Evolutionary conservation across 2,329 filamentous ascomycete species (phyloP), one percentile per base, ranked within the genome.

Genomic region (Colletotrichum sp.): DNA sequence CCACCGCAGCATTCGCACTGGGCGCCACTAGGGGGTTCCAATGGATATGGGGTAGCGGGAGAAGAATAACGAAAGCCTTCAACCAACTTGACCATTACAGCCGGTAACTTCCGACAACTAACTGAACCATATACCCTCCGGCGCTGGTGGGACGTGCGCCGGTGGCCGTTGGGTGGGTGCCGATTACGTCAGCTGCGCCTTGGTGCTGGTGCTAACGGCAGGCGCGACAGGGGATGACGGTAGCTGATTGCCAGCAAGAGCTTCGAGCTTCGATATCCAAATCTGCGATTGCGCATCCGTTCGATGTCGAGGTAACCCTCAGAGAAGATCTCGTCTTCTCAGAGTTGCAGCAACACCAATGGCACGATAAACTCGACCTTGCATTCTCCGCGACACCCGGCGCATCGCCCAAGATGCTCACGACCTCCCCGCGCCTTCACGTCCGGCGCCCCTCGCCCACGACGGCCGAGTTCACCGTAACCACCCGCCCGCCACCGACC

Each of bases 401-500:
- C 57, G 22, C 55, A 66, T 55, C 30, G 16, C 15, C 55, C 76
- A 82, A 79, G 67, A 95, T 95, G 93, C 89, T 94, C 78, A 90
- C 90, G 57, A 91, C 89, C 25, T 81, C 87, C 1, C 91, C 92
- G 12, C 90, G 90, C 79, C 91, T 95, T 67, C 89, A 88, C 80
- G 90, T 90, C 77, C 90, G 92, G 78, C 91, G 92, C 27, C 94
- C 95, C 66, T 96, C 97, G 29, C 93, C 95, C 63, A 98, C 96
- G 4, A 98, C 97, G n/a, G 93, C 95, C 83, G 94, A 95, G 79
- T 99, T 96, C 89, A 98, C 94, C 34, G 95, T 98, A 72, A 97
- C 96, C 44, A 98, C 96, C 74, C 92, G 92, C 61, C 92, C 94
- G 1, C 85, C 87, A 0, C 82, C 86, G 6, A 90, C 89, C 1